Evolutionary conservation across 73 alveolate species (phyloP), one percentile per base, ranked within the genome.

Genomic region (Tetrahymena borealis): DNA sequence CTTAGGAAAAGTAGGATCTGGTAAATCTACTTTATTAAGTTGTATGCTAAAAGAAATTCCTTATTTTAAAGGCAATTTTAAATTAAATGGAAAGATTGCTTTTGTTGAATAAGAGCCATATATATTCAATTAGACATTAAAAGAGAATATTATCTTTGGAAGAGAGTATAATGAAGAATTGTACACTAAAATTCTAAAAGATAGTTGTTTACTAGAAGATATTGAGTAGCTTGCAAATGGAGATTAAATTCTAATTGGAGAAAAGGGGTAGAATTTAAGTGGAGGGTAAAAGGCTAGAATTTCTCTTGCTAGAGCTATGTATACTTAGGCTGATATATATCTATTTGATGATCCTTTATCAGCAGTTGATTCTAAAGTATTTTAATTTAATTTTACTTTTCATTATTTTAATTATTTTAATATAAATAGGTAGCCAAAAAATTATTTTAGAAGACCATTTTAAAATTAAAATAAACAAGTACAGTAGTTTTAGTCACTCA

Each of bases 201-300:
- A 94, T 9, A 92, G 98, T 91, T 96, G 97, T 60, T 91, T 98
- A 41, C 96, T 91, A 60, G 92, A 96, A 91, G 99, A 98, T 93
- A 41, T 98, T 20, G 18, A 35, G 18, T 37, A 95, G 15, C 90
- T 98, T 79, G 79, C 95, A 78, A 95, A 98, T 40, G 95, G 95
- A 11, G 98, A 94, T 39, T 78, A 90, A 40, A 97, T 99, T 2
- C 94, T 94, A 91, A 94, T 98, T 1, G 99, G 99, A 32, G 99
- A 97, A 78, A 94, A 97, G 33, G 99, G 99, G 38, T 95, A 91
- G 18, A 94, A 94, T 93, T 39, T 98, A 38, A 94, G 98, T 32
- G 98, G 99, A 28, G 99, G 99, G 8, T 97, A 98, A 95, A 97
- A 96, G 95, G 97, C 97, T 9, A 97, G 99, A 94, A 94, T 98